Conservation (phyloP, 1,284 basidiomycete species). For the Pseudozyma thailandica region DNA sequence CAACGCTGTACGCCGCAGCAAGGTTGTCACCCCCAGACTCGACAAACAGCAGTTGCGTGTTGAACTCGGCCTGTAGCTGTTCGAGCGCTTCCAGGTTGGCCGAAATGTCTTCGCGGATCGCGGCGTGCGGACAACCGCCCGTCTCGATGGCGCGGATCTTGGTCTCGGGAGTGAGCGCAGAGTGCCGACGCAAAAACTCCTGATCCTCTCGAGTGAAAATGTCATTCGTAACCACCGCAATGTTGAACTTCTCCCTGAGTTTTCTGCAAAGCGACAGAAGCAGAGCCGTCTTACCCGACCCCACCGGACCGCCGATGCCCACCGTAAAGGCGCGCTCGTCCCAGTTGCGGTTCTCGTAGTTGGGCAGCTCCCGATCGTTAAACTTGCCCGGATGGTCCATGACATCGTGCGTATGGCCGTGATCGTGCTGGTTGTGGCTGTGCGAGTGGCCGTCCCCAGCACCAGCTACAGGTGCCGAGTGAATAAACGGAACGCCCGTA, state of each 20-base stretch:
- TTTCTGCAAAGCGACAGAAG: constrained; percentile 89
- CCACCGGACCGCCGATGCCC: constrained; percentile 94
- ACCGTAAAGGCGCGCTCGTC: constrained; percentile 93
- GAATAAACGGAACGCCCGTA: constrained; percentile 29
- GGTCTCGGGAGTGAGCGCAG: constrained; percentile 79
- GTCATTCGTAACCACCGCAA: constrained; percentile 74
- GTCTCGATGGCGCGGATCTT: constrained; percentile 97
- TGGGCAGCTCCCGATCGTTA: constrained; percentile 88
- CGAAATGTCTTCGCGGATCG: constrained; percentile 86
- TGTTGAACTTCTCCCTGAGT: constrained; percentile 85
- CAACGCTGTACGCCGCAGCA: constrained; percentile 92
- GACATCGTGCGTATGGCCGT: constrained; percentile 64
- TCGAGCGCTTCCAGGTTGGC: constrained; percentile 96
- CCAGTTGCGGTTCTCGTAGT: constrained; percentile 85
- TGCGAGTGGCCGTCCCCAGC: constrained; percentile 35
- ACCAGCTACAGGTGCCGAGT: constrained; percentile 20
- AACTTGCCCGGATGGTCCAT: constrained; percentile 78
- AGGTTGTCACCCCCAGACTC: constrained; percentile 97
- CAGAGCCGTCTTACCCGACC: constrained; percentile 95
- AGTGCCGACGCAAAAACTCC: constrained; percentile 93
- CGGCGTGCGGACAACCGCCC: constrained; percentile 69
- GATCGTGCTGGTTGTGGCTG: constrained; percentile 50
- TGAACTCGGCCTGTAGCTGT: constrained; percentile 85
- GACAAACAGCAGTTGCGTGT: constrained; percentile 76
- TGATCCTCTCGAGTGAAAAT: constrained; percentile 84